Evolutionary conservation across 2,329 filamentous ascomycete species (phyloP), one percentile per base, ranked within the genome.

Genomic region (Meredithiella fracta): DNA sequence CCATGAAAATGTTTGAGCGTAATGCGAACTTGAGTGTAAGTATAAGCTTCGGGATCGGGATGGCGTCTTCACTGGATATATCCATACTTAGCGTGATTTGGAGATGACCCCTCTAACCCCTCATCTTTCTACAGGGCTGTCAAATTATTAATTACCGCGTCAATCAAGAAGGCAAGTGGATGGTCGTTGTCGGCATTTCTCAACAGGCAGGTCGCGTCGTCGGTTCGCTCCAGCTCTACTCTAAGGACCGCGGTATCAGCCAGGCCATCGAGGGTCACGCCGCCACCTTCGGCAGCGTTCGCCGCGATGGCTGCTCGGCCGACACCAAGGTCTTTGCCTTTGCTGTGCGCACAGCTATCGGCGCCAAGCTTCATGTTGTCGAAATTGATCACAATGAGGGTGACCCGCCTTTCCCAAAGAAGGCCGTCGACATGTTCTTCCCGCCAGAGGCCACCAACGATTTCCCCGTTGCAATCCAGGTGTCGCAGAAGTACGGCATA

Each of bases 61-160:
- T 34, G 5, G 11, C 5, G 11, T 11, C 29, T n/a, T 44, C 5
- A 17, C 11, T n/a, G 11, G 15, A 34, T 34, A 20, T 9, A 44
- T 8, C 11, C 40, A 22, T n/a, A n/a, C n/a, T n/a, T 44, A n/a
- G 15, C 8, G 15, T n/a, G 7, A 44, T 44, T 20, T 22, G 8
- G 40, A 44, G n/a, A 44, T 44, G 15, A 22, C 17, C 15, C 40
- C 15, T n/a, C 40, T 44, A 44, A 44, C 40, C 14, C 17, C 29
- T 2, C 55, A 34, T 34, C 29, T 37, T 34, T 15, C 50, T n/a
- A 11, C 64, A 94, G 87, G 85, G 85, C 62, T 94, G 88, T 71
- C 92, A 98, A 80, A 98, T 98, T 70, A 98, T 98, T 79, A 98
- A 97, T 74, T 98, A 98, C 73, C 88, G 91, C 63, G 86, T 94